Evolutionary conservation across 2,329 filamentous ascomycete genomes (phyloP).

Genomic region (Coleophoma cylindrospora): DNA sequence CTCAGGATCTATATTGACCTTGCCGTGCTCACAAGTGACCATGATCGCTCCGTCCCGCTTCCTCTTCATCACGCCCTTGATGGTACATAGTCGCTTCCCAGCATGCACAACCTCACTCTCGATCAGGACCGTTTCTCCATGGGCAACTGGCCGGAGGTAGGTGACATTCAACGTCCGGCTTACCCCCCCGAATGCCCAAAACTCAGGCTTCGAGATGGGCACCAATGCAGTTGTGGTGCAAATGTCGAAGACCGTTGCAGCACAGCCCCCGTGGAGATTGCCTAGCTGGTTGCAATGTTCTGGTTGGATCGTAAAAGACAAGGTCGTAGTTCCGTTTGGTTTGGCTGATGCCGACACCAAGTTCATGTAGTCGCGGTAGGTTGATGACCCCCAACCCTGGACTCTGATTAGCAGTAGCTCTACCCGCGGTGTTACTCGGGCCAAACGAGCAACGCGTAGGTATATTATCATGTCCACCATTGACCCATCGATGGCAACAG

Average conservation of each 20-base stretch:
- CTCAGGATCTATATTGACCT: conserved; percentile 53
- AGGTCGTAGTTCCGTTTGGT: conserved; percentile 15
- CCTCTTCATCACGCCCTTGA: conserved; percentile 50
- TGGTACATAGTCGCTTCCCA: conserved; percentile 46
- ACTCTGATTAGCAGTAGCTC: too few relatives aligned
- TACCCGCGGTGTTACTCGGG: too few relatives aligned
- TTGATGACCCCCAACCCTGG: conserved; percentile 20
- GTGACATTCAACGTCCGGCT: conserved; percentile 61
- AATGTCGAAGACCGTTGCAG: conserved; percentile 63
- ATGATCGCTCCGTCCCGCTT: conserved; percentile 47
- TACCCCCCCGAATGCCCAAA: conserved; percentile 59
- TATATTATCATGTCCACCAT: too few relatives aligned
- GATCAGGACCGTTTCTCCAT: conserved; percentile 50
- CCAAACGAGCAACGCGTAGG: too few relatives aligned
- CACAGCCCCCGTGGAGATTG: conserved; percentile 58
- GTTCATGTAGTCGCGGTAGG: conserved; percentile 13
- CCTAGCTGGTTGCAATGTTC: conserved; percentile 47
- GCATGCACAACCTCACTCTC: conserved; percentile 54
- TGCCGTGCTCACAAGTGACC: conserved; percentile 58
- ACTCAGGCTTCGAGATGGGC: conserved; percentile 51
- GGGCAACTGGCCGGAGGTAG: conserved; percentile 59
- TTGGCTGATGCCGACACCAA: conserved; percentile 18
- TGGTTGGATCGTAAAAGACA: conserved; percentile 43
- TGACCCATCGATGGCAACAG: too few relatives aligned
- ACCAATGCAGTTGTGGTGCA: conserved; percentile 55